A percentile compares a stretch with the other conserved stretches of the same genome.
Conservation (phyloP, 495 filamentous ascomycete genomes). For the Daldinia concentrica region DNA sequence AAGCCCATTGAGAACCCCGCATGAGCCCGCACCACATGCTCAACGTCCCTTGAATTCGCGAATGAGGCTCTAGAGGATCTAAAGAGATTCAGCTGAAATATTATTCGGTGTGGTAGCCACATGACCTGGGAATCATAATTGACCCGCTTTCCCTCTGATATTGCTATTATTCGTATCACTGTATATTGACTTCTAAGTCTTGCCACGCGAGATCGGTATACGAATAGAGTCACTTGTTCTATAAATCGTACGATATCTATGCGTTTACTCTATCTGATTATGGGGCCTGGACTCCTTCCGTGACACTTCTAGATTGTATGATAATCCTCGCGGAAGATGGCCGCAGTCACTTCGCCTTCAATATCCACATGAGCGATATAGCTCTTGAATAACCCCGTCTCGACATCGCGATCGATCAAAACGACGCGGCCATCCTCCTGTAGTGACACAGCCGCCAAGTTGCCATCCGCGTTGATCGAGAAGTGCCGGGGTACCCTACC, state of each 20-base stretch:
- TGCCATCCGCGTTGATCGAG: conserved; percentile 69
- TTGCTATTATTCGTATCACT: conserved; percentile 7
- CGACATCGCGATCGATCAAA: conserved; percentile 65
- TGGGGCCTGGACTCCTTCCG: conserved; percentile 16
- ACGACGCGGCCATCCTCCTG: conserved; percentile 67
- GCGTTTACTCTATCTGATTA: conserved; percentile 3
- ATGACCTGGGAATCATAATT: conserved; percentile 21
- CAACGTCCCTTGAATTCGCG: background rate
- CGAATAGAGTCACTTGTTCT: conserved; percentile 10
- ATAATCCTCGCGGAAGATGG: conserved; percentile 68
- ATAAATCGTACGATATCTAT: conserved; percentile 21
- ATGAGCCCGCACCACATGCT: conserved; percentile 24
- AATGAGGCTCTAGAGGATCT: conserved; percentile 34
- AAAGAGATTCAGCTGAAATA: background rate
- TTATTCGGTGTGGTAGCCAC: conserved; percentile 8
- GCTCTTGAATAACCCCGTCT: conserved; percentile 64
- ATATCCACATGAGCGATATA: conserved; percentile 58
- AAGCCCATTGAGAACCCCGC: conserved; percentile 25
- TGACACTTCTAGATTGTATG: conserved; percentile 16
- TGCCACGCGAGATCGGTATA: conserved; percentile 6
- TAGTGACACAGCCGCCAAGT: conserved; percentile 68
- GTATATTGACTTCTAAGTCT: background rate
- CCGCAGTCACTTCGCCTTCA: conserved; percentile 64
- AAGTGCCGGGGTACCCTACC: conserved; percentile 72
- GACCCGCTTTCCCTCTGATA: conserved; percentile 10